A percentile compares a stretch with the other conserved stretches of the same genome.
phyloP scores from a whole-genome alignment of 768 basidiomycete species.

The Tylopilus rubrobrunneus region DNA sequence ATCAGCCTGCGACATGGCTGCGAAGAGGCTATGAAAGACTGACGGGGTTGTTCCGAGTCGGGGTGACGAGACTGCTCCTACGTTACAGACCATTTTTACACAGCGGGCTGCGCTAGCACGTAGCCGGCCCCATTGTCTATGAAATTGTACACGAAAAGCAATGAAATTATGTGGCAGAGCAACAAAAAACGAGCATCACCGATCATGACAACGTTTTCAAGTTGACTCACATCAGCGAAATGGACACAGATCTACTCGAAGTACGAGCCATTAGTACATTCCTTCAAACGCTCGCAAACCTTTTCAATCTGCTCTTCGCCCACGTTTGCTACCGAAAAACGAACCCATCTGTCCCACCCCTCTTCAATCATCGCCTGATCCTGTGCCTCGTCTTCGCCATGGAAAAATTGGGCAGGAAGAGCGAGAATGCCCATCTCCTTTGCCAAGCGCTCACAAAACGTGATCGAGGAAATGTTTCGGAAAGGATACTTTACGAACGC shows the following conservation, averaged over 20 bases:
- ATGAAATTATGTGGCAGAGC: too few species aligned
- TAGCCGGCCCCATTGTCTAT: too few species aligned
- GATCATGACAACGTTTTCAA: too few species aligned
- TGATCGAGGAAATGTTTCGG: slow-evolving; percentile 38
- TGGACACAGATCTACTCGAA: slow-evolving; percentile 39
- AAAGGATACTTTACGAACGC: slow-evolving; percentile 76
- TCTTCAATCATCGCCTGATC: slow-evolving; percentile 20
- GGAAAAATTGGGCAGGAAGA: slow-evolving; percentile 67
- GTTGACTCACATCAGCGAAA: too few species aligned
- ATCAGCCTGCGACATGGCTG: neutral
- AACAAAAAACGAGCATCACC: too few species aligned
- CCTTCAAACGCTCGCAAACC: slow-evolving; percentile 50
- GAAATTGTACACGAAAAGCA: too few species aligned
- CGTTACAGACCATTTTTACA: too few species aligned
- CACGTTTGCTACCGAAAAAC: slow-evolving; percentile 83
- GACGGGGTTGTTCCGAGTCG: too few species aligned
- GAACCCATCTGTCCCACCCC: slow-evolving; percentile 60
- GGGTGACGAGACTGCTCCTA: too few species aligned
- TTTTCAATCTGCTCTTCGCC: slow-evolving; percentile 52
- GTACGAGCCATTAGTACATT: slow-evolving; percentile 25
- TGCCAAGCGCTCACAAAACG: slow-evolving; percentile 59
- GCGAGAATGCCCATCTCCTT: slow-evolving; percentile 58
- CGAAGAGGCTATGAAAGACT: too few species aligned
- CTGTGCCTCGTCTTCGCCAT: slow-evolving; percentile 15
- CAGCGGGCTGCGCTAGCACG: too few species aligned